Conservation (phyloP, 176 grass and related monocot species). For the Triticum monococcum region DNA sequence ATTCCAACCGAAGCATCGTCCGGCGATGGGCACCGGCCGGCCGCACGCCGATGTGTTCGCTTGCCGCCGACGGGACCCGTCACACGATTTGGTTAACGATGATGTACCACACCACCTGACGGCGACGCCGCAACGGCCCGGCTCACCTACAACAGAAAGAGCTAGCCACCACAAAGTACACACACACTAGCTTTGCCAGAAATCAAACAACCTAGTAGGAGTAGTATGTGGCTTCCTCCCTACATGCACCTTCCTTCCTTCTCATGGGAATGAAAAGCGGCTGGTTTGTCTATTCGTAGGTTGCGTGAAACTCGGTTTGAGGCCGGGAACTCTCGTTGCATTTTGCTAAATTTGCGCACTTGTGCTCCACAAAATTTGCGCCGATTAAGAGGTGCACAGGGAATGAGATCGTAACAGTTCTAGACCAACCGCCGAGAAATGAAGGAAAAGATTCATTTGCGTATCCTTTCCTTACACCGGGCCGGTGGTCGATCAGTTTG, state of each 20-base stretch:
- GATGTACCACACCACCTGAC: constrained; percentile 6
- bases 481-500: not conserved
- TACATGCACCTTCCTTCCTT: not conserved
- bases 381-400: not conserved
- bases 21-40: not conserved
- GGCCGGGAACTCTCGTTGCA: not conserved
- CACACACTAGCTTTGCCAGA: not conserved
- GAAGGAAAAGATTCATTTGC: rapidly evolving
- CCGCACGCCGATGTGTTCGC: not conserved
- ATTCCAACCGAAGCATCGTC: constrained; percentile 14
- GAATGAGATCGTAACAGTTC: not conserved
- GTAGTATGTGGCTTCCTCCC: not conserved
- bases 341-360: not conserved
- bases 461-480: not conserved
- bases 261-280: not conserved
- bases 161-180: constrained; percentile 2
- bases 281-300: not conserved
- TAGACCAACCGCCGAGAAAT: too few species aligned
- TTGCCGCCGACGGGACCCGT: not conserved
- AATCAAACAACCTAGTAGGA: not conserved
- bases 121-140: constrained; percentile 8
- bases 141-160: constrained; percentile 17
- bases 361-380: not conserved
- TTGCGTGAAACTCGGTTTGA: not conserved
- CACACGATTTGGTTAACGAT: too few species aligned